A percentile compares a stretch with the other conserved stretches of the same genome.
Evolutionary conservation across 2,329 filamentous ascomycete species (phyloP).

Genomic region (Fusarium phyllophilum): DNA sequence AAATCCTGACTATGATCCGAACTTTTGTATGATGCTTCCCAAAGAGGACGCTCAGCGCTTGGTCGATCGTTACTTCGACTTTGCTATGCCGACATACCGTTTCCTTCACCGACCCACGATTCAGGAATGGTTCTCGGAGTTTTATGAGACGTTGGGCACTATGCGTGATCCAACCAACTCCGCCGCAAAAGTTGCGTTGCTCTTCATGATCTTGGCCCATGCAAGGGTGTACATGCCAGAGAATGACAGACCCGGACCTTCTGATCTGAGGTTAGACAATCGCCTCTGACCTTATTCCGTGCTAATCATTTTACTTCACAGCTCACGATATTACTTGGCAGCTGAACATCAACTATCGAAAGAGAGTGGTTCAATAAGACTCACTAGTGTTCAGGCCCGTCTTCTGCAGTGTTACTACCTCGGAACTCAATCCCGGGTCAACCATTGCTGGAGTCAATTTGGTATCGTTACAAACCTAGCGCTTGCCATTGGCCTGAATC

Average conservation of each 20-base stretch:
- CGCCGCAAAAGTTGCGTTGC: slow-evolving; percentile 52
- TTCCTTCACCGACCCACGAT: slow-evolving; percentile 64
- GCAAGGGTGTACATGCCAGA: slow-evolving; percentile 54
- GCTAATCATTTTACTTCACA: background rate
- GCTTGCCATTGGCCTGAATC: slow-evolving; percentile 48
- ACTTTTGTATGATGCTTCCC: slow-evolving; percentile 54
- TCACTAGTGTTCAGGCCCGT: slow-evolving; percentile 55
- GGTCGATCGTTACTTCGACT: slow-evolving; percentile 65
- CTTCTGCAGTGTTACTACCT: slow-evolving; percentile 57
- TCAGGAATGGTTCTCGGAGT: slow-evolving; percentile 57
- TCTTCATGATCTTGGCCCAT: slow-evolving; percentile 64
- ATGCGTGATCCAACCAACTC: slow-evolving; percentile 41
- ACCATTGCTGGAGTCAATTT: slow-evolving; percentile 59
- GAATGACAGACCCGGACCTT: slow-evolving; percentile 37
- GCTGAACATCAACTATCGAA: slow-evolving; percentile 52
- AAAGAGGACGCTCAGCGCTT: slow-evolving; percentile 49
- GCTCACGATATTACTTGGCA: slow-evolving; percentile 39
- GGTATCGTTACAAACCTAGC: slow-evolving; percentile 54
- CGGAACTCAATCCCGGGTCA: slow-evolving; percentile 56
- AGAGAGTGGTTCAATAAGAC: slow-evolving; percentile 52
- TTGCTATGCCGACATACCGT: slow-evolving; percentile 65
- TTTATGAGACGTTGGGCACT: slow-evolving; percentile 48
- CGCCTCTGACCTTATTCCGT: too few species aligned
- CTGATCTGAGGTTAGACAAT: slow-evolving; percentile 23
- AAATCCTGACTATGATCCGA: slow-evolving; percentile 48